Evolutionary conservation across 225 moss, liverwort and hornwort species (phyloP).

Genomic region (Physcomitrellopsis africana): DNA sequence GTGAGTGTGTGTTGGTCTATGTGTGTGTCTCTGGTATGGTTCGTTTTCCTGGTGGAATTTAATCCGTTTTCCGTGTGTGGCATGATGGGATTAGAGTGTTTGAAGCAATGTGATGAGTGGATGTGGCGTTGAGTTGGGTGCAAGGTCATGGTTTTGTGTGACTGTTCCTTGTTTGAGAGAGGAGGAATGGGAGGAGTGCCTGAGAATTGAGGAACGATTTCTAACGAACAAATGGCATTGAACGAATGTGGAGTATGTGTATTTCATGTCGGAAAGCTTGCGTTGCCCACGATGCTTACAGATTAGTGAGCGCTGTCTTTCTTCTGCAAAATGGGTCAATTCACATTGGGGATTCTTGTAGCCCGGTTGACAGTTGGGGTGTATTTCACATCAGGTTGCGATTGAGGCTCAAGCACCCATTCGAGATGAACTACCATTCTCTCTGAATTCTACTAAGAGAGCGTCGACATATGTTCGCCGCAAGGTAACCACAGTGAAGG

Average conservation of each 20-base stretch:
- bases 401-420: too few species aligned
- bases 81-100: not conserved
- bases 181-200: not conserved
- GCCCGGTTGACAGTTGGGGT: constrained; percentile 3
- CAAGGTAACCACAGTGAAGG: not conserved
- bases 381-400: not conserved
- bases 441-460: not conserved
- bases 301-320: too few species aligned
- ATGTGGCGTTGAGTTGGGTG: not conserved
- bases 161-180: not conserved
- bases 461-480: not conserved
- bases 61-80: not conserved
- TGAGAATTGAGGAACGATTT: not conserved
- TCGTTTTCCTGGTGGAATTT: not conserved
- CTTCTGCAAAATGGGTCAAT: too few species aligned
- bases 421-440: not conserved
- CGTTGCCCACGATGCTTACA: too few species aligned
- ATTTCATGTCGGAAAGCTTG: not conserved
- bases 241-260: not conserved
- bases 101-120: constrained; percentile 6
- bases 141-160: not conserved
- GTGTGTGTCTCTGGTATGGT: not conserved
- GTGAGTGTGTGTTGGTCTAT: not conserved
- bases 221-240: not conserved
- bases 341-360: not conserved